A percentile compares a stretch with the other conserved stretches of the same genome.
Evolutionary conservation across 148 eudicot genomes (phyloP).

Genomic region (Rhododendron molle): DNA sequence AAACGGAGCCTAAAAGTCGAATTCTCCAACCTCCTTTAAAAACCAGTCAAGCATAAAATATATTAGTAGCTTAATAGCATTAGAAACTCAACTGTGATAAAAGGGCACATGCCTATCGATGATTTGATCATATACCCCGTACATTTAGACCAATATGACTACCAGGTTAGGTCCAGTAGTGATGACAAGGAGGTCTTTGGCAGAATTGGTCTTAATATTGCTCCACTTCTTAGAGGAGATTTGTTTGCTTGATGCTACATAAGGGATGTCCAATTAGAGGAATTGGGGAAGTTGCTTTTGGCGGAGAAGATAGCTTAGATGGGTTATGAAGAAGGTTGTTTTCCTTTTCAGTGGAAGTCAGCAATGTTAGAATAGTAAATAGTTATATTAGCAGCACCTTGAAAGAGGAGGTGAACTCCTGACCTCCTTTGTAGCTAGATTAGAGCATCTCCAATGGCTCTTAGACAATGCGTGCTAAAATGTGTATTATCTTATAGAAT

Average conservation of each 20-base stretch:
- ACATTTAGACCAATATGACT: not conserved
- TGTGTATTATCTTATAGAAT: not conserved
- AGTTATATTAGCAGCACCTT: not conserved
- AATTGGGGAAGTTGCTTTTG: not conserved
- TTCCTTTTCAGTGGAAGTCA: not conserved
- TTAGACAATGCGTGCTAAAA: not conserved
- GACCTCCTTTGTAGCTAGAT: not conserved
- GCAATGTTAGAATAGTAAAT: not conserved
- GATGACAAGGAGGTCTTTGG: not conserved
- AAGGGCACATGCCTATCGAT: not conserved
- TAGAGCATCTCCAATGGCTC: not conserved
- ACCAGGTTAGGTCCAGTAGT: not conserved
- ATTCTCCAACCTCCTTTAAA: not conserved
- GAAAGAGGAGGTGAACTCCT: not conserved
- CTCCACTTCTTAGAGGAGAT: not conserved
- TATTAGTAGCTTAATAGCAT: not conserved
- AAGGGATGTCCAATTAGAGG: not conserved
- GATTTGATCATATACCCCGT: not conserved
- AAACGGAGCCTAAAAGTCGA: not conserved
- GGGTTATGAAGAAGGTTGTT: not conserved
- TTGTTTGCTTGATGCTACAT: not conserved
- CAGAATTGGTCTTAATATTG: not conserved
- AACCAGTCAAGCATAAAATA: not conserved
- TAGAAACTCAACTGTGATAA: not conserved
- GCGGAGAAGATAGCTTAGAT: not conserved